Percentiles rank a stretch among this genome's conserved stretches.
Evolutionary conservation across 2,329 filamentous ascomycete genomes (phyloP).

Genomic region (Penicillium sp.): DNA sequence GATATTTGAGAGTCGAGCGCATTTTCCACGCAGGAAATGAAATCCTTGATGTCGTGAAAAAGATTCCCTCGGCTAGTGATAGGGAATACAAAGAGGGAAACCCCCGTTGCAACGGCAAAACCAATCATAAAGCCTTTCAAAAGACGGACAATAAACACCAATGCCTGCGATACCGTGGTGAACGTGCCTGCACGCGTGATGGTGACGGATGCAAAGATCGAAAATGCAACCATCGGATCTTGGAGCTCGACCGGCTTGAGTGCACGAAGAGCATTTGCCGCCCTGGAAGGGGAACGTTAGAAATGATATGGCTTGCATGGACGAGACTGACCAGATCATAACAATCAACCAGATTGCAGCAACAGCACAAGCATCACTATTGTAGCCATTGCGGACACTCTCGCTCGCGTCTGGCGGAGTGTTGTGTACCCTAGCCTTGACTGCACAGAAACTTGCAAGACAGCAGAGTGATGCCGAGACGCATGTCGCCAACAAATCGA

Average conservation of each 20-base stretch:
- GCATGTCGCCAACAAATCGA: conserved; percentile 54
- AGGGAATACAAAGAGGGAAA: conserved; percentile 61
- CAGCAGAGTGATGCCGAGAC: conserved; percentile 55
- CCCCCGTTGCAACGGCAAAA: conserved; percentile 56
- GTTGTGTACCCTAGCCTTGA: conserved; percentile 59
- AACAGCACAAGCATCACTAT: conserved; percentile 63
- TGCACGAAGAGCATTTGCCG: conserved; percentile 58
- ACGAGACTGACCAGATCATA: conserved; percentile 52
- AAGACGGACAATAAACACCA: conserved; percentile 44
- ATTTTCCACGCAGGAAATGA: conserved; percentile 51
- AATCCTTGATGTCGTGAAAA: conserved; percentile 50
- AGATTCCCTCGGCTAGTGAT: conserved; percentile 59
- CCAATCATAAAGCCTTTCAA: conserved; percentile 60
- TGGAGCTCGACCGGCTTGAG: conserved; percentile 57
- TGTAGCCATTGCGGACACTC: conserved; percentile 47
- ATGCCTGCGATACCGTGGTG: conserved; percentile 22
- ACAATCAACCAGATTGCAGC: conserved; percentile 64
- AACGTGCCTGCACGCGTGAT: conserved; percentile 52
- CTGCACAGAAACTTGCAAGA: conserved; percentile 59
- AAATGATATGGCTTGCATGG: neutral
- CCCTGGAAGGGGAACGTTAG: conserved; percentile 17
- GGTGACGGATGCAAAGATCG: conserved; percentile 60
- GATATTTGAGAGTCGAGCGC: conserved; percentile 55
- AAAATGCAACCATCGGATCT: conserved; percentile 61
- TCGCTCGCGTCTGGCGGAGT: conserved; percentile 31